Conservation (phyloP, 345 rosid genomes). For the Noccaea caerulescens region DNA sequence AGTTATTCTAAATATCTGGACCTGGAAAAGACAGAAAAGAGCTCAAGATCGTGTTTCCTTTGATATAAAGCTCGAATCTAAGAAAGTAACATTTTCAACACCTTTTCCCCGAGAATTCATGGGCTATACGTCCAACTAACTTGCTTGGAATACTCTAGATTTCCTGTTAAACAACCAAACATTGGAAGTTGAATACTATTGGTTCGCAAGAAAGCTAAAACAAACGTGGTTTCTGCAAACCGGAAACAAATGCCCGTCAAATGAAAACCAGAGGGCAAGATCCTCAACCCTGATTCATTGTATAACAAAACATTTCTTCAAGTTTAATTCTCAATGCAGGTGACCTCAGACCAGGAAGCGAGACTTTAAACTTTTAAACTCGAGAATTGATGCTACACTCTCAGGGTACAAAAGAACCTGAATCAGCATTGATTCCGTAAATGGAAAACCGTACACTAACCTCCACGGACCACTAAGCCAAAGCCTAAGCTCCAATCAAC, state of each 20-base stretch:
- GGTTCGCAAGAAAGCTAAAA: neutral
- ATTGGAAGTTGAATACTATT: neutral
- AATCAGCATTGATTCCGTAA: slow-evolving; percentile 26
- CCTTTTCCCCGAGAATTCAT: slow-evolving; percentile 47
- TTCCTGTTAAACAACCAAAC: slow-evolving; percentile 27
- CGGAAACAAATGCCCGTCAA: neutral
- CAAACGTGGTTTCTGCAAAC: too few relatives aligned
- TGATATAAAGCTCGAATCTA: neutral
- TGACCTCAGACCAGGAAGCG: neutral
- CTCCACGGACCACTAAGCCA: slow-evolving; percentile 26
- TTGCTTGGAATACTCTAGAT: slow-evolving; percentile 20
- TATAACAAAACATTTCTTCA: neutral
- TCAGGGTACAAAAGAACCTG: slow-evolving; percentile 3
- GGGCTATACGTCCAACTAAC: slow-evolving; percentile 37
- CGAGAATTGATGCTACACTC: slow-evolving; percentile 2
- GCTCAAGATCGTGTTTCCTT: slow-evolving; percentile 30
- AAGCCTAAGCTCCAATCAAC: slow-evolving; percentile 5
- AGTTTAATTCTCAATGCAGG: neutral
- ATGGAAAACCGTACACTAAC: neutral
- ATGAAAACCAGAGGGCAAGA: neutral
- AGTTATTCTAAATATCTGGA: slow-evolving; percentile 40
- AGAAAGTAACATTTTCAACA: slow-evolving; percentile 20
- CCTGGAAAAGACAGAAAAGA: slow-evolving; percentile 31
- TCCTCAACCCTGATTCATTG: neutral
- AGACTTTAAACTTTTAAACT: neutral